Base-by-base conservation (phyloP, 176 grass and related monocot species). In the Bromus sterilis region DNA sequence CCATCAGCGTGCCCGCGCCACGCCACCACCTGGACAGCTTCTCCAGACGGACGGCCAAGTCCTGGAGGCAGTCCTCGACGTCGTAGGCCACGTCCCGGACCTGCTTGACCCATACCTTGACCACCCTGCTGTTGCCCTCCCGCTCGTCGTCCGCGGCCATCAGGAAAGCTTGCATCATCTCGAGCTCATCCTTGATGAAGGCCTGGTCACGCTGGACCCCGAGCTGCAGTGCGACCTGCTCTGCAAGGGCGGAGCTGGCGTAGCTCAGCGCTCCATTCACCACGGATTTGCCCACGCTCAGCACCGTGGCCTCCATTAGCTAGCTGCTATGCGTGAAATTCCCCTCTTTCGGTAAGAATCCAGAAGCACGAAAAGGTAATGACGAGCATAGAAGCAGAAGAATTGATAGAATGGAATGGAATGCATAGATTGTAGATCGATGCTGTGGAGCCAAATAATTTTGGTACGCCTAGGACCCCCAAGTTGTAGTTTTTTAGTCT, bases 111-210 rank as follows among this genome's bases (percentile, higher is more conserved):
- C 87, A 89, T 1, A 71, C 67, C 30, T 9, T 84, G 34, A 87
- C 4, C 0, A 74, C 31, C 24, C 37, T 40, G 29, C 39, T 4
- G n/a, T 82, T 60, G 4, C 26, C 15, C 4, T 5, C 41, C 0
- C 0, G 32, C 31, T 87, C 56, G 0, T 77, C 75, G 1, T 44
- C 28, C 0, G 65, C 64, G 0, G 10, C 78, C 77, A 28, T 80
- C 42, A 86, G 53, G 36, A 90, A 90, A 15, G 72, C 15, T 31
- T 46, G 32, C 88, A 90, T 90, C 83, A 86, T 90, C 31, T 86
- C 14, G 1, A 90, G 82, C 51, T 90, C 88, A 0, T 87, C 88
- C 16, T 10, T 37, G 66, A 90, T 40, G 29, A 90, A 90, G 13
- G 32, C 25, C 0, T 73, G 36, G 2, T 90, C 84, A 0, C 33